These are phyloP conservation scores for Picochlorum sp. DNA, from an alignment of 139 green algal genomes.

Conservation along the genomic window DNA sequence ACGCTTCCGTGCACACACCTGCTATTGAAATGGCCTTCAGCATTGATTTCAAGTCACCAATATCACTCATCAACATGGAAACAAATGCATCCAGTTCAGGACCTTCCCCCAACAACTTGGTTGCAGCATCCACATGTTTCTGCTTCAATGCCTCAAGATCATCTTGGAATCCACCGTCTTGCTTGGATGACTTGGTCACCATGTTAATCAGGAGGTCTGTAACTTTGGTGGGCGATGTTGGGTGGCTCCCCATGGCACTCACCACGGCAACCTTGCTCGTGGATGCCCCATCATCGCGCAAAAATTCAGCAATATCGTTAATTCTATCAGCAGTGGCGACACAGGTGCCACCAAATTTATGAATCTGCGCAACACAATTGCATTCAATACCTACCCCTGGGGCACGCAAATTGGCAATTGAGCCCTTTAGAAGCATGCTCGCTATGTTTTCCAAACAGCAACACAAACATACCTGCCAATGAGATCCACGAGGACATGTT, in stretches of 20 bases:
- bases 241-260: conserved; percentile 69
- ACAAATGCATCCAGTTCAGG: conserved; percentile 64
- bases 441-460: background rate
- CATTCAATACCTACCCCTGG: conserved; percentile 17
- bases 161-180: conserved; percentile 66
- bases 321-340: conserved; percentile 81
- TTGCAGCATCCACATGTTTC: conserved; percentile 81
- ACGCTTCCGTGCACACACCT: conserved; percentile 76
- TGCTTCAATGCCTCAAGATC: conserved; percentile 75
- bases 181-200: conserved; percentile 49
- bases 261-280: conserved; percentile 57
- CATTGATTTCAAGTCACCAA: conserved; percentile 89
- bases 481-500: background rate
- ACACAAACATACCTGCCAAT: background rate
- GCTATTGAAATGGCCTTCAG: conserved; percentile 81
- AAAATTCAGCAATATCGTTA: conserved; percentile 50
- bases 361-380: conserved; percentile 55
- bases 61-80: conserved; percentile 63
- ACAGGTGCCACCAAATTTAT: conserved; percentile 98
- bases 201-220: conserved; percentile 91
- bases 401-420: conserved; percentile 6
- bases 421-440: background rate
- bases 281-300: conserved; percentile 40
- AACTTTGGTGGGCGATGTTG: conserved; percentile 63
- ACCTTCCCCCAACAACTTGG: conserved; percentile 60